Evolutionary conservation across 2,329 filamentous ascomycete genomes (phyloP).

Genomic region (Talaromyces sp.): DNA sequence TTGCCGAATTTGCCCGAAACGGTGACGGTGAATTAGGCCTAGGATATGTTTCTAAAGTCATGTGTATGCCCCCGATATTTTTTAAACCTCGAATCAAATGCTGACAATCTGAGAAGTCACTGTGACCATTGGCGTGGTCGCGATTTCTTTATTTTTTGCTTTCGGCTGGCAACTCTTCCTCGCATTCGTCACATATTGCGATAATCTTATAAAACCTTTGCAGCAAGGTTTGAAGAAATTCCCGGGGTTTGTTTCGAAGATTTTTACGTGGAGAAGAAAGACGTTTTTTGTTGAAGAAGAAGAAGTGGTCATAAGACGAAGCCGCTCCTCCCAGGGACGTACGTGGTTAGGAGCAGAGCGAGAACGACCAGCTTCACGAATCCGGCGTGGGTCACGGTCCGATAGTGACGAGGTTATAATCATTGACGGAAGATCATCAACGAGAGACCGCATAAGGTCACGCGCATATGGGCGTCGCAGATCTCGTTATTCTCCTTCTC

Average conservation of each 20-base stretch:
- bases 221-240: background rate
- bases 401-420: background rate
- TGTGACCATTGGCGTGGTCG: background rate
- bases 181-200: background rate
- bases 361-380: background rate
- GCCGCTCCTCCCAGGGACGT: too few relatives aligned
- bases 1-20: slow-evolving; percentile 4
- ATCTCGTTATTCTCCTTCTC: background rate
- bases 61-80: background rate
- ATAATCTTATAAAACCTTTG: background rate
- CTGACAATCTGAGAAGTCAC: background rate
- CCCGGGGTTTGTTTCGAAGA: background rate
- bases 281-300: too few relatives aligned
- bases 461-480: background rate
- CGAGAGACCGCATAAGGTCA: background rate
- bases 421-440: background rate
- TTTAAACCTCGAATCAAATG: background rate
- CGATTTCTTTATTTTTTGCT: background rate
- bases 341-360: background rate
- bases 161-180: background rate
- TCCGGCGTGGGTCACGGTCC: background rate
- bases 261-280: too few relatives aligned
- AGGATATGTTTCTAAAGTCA: background rate
- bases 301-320: too few relatives aligned
- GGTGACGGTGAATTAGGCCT: background rate